These are phyloP conservation scores for Ceratobasidium sp. DNA, from an alignment of 1,284 basidiomycete genomes.

Conservation along the genomic window DNA sequence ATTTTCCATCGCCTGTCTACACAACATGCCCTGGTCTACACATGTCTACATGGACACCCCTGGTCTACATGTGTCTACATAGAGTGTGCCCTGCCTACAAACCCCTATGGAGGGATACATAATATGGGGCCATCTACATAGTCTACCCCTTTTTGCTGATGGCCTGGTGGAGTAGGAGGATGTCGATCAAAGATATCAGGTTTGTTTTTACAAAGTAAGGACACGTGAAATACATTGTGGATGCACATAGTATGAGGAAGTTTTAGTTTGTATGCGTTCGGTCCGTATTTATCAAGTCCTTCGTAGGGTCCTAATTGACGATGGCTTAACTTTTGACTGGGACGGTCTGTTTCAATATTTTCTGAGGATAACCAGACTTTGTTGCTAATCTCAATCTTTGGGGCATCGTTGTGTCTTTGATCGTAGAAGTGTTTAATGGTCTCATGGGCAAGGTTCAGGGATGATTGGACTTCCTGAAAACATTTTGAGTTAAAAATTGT, in stretches of 20 bases:
- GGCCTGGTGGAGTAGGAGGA: neutral
- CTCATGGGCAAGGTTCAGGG: conserved; percentile 20
- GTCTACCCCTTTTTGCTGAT: too few species aligned
- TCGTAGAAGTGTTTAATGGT: conserved; percentile 40
- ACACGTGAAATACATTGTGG: conserved; percentile 12
- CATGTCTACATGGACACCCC: too few species aligned
- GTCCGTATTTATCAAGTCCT: neutral
- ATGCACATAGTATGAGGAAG: neutral
- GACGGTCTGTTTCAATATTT: conserved; percentile 31
- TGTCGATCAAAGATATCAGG: neutral
- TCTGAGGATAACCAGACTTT: conserved; percentile 36
- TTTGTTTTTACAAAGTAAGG: conserved; percentile 45
- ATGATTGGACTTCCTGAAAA: conserved; percentile 31
- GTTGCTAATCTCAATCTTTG: conserved; percentile 27
- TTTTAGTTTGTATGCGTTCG: conserved; percentile 13
- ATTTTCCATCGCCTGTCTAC: too few species aligned
- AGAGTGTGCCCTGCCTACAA: too few species aligned
- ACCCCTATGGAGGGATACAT: too few species aligned
- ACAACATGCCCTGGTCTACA: too few species aligned
- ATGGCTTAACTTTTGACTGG: conserved; percentile 25
- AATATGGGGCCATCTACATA: too few species aligned
- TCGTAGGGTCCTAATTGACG: conserved; percentile 28
- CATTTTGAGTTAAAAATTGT: neutral
- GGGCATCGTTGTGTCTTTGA: neutral
- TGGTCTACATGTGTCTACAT: too few species aligned